phyloP scores from a whole-genome alignment of 371 early-diverging fungal genomes.

The Saksenaea oblongispora region DNA sequence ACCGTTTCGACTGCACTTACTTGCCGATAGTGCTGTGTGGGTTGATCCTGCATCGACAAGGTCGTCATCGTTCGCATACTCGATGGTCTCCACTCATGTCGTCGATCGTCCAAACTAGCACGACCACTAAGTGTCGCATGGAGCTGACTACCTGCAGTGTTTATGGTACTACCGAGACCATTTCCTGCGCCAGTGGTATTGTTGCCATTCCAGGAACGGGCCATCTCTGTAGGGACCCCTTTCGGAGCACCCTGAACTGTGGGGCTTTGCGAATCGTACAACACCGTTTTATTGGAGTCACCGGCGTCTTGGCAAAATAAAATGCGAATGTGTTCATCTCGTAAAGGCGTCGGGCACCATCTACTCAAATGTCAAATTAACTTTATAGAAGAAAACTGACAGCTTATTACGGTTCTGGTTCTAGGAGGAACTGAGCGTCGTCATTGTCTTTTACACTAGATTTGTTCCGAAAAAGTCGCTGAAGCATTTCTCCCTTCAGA shows the following conservation, averaged over 20 bases:
- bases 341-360: constrained; percentile 32
- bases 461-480: constrained; percentile 43
- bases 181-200: background rate
- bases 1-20: constrained; percentile 11
- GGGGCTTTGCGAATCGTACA: constrained; percentile 42
- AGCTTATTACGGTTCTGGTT: constrained; percentile 38
- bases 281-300: constrained; percentile 42
- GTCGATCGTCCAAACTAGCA: constrained; percentile 31
- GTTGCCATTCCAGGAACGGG: constrained; percentile 43
- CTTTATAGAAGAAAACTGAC: constrained; percentile 1
- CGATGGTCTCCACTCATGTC: constrained; percentile 32
- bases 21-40: constrained; percentile 22
- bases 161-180: constrained; percentile 1
- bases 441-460: constrained; percentile 36
- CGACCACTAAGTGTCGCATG: constrained; percentile 10
- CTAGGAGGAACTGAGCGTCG: constrained; percentile 34
- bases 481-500: constrained; percentile 28
- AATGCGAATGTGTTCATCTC: constrained; percentile 37
- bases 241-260: constrained; percentile 9
- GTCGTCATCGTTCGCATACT: constrained; percentile 37
- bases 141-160: background rate
- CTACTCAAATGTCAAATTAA: constrained; percentile 16
- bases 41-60: constrained; percentile 20
- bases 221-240: constrained; percentile 17
- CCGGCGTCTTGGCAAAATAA: constrained; percentile 47